phyloP scores from a whole-genome alignment of 2,329 filamentous ascomycete genomes.

The Venturia oleaginea region DNA sequence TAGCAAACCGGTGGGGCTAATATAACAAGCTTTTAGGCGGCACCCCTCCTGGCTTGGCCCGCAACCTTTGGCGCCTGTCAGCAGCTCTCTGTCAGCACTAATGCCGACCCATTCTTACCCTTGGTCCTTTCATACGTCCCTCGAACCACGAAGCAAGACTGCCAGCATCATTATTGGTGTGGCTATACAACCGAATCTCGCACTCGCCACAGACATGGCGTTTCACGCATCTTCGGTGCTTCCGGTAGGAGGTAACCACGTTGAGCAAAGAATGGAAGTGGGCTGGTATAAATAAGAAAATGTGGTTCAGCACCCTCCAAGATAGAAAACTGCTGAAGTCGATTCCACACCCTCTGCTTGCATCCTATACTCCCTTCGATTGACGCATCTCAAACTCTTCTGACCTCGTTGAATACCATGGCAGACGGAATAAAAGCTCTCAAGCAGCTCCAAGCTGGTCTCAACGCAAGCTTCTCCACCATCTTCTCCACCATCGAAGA shows the following conservation, averaged over 20 bases:
- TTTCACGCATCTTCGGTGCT: background rate
- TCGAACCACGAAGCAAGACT: background rate
- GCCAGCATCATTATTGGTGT: background rate
- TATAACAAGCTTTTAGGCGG: background rate
- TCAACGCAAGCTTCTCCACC: constrained; percentile 9
- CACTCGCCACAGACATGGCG: background rate
- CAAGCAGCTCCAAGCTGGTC: constrained; percentile 11
- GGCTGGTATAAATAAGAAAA: background rate
- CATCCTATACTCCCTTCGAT: background rate
- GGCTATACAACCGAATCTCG: background rate
- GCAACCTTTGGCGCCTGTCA: background rate
- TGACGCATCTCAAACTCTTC: background rate
- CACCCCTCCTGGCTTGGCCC: background rate
- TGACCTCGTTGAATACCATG: background rate
- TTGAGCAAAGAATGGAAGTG: background rate
- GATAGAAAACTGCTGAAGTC: background rate
- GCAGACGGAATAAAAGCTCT: background rate
- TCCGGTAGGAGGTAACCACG: no score
- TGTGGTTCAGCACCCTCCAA: background rate
- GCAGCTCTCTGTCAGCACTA: background rate
- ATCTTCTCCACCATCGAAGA: background rate
- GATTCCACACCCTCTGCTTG: background rate
- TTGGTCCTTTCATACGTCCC: background rate
- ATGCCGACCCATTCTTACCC: background rate
- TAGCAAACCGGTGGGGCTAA: background rate